Evolutionary conservation across 1,284 basidiomycete species (phyloP).

Genomic region (Cerioporus squamosus): DNA sequence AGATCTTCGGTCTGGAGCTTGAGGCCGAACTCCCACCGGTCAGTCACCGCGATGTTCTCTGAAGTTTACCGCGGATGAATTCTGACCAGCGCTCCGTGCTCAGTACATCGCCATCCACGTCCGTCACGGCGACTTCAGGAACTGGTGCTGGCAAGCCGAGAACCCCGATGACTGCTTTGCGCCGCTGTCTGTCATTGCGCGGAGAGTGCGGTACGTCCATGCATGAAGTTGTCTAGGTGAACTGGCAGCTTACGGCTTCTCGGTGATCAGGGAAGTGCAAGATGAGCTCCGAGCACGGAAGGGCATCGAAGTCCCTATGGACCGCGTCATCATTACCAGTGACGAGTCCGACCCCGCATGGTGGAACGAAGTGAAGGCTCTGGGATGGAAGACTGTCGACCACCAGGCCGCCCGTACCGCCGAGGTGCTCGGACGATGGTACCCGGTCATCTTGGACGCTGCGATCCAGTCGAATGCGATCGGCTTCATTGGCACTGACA

Average conservation of each 20-base stretch:
- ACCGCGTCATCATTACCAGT: conserved; percentile 71
- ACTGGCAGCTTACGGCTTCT: background rate
- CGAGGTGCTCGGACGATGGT: conserved; percentile 63
- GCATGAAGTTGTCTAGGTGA: background rate
- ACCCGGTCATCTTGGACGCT: conserved; percentile 69
- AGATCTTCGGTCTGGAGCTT: conserved; percentile 42
- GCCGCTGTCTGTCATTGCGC: conserved; percentile 56
- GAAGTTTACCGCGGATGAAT: background rate
- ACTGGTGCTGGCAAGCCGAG: conserved; percentile 48
- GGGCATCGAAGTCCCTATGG: conserved; percentile 48
- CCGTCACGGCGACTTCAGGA: conserved; percentile 64
- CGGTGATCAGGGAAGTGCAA: conserved; percentile 52
- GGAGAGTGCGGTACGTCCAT: conserved; percentile 48
- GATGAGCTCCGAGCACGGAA: conserved; percentile 53
- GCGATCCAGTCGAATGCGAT: conserved; percentile 66
- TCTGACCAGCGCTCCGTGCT: background rate
- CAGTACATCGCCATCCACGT: conserved; percentile 69
- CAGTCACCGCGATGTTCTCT: conserved; percentile 33
- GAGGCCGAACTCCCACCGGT: conserved; percentile 47
- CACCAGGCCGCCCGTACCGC: conserved; percentile 53
- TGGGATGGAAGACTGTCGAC: conserved; percentile 66
- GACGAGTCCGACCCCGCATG: conserved; percentile 68
- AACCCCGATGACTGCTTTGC: conserved; percentile 62
- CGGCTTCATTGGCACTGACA: conserved; percentile 72
- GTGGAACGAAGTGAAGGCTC: conserved; percentile 62